Evolutionary conservation across 1,139 yeast species (phyloP), one percentile per base, ranked within the genome.

Genomic region (Blastobotrys petasosporus): DNA sequence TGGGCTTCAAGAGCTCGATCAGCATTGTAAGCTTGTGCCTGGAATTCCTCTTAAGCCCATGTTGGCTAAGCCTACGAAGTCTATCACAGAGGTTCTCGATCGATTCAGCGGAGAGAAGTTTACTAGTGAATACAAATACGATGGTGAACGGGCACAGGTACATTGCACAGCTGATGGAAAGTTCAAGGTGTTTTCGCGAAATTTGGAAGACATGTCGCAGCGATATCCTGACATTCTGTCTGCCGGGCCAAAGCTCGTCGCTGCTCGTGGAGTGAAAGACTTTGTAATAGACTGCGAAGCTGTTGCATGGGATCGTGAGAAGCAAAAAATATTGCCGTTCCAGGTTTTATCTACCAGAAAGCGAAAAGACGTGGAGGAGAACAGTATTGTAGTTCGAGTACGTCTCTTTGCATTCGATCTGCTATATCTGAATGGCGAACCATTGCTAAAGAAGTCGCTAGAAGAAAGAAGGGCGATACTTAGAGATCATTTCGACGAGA

Each of bases 11-110:
- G 71, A 82, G 39, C 63, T 92, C 32, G 69, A 76, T 38, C 82
- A 83, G 10, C 78, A 82, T 54, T 81, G 94, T 58, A 80, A 79
- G 39, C 68, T 92, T 49, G 80, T 82, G 8, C 96, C 98, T 0
- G 97, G 98, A 1, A 80, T 94, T 12, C 99, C 99, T 1, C 71
- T 92, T 57, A 90, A 90, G 61, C 98, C 99, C 0, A 92, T 92
- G 98, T 76, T 92, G 59, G 99, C 99, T 4, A 92, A 92, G 62
- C 98, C 99, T 1, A 90, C 98, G 0, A 92, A 92, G 60, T 79
- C 96, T 2, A 82, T 94, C 39, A 76, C 85, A 28, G 99, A 94
- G 61, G 85, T 94, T 0, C 72, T 92, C 49, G 96, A 92, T 62
- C 73, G 95, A 46, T 88, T 92, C 63, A 85, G 84, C 54, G 90